Base-by-base conservation (phyloP, 306 rosid species). In the Glycine soja region DNA sequence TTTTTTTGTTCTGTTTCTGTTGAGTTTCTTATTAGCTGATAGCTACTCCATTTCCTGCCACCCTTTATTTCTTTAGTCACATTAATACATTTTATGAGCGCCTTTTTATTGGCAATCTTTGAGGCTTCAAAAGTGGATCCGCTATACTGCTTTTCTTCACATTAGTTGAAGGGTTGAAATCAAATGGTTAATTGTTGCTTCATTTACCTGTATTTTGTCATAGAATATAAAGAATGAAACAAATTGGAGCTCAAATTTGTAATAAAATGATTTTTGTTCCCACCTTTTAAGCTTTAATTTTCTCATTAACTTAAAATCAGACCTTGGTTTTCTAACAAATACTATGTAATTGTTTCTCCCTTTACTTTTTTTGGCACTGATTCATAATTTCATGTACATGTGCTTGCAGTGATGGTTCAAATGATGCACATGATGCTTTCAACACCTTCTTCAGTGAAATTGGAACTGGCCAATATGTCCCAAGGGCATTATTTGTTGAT, bases 371-470 rank as follows among this genome's bases (percentile, higher is more conserved):
- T 24, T 40, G 30, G 54, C 59, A 70, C 48, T 83, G 15, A 75
- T 64, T 67, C 36, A 47, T 16, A 36, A 36, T 36, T 36, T 36
- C 40, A 3, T 36, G 40, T 36, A 32, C 14, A 62, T 51, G 11
- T 78, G 36, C 72, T 79, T 87, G 84, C 90, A 91, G 97, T 87
- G 97, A 90, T 65, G 19, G 59, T 10, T 10, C 91, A 32, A 84
- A 85, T 1, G 90, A 76, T 10, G 74, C 77, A 57, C 86, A 84
- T 19, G 97, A 90, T 84, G 90, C 93, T 42, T 91, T 91, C 72
- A 91, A 81, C 86, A 91, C 97, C 15, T 91, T 91, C 89, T 91
- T 91, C 70, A 90, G 93, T 32, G 97, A 90, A 82, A 91, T 83
- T 75, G 89, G 91, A 69, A 67, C 84, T 18, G 97, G 97, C 12